phyloP scores from a whole-genome alignment of 768 basidiomycete genomes.

The Mycena crocata region DNA sequence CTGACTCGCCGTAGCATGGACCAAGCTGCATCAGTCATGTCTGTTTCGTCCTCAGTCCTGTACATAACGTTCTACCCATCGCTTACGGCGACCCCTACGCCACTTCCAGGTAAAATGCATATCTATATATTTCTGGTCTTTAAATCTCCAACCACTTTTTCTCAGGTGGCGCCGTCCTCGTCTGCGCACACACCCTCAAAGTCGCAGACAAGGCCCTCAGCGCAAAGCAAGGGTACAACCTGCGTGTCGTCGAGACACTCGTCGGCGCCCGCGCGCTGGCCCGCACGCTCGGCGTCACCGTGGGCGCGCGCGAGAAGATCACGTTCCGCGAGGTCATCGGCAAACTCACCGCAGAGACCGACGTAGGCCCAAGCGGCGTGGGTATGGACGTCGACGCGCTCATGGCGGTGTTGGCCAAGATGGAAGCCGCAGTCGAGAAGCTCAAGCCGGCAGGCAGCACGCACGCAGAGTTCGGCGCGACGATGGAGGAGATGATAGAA shows the following conservation, averaged over 20 bases:
- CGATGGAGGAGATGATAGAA: conserved; percentile 78
- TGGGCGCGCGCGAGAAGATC: conserved; percentile 61
- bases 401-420: conserved; percentile 57
- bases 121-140: neutral
- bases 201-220: conserved; percentile 83
- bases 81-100: conserved; percentile 73
- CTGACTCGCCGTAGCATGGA: conserved; percentile 72
- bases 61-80: conserved; percentile 87
- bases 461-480: conserved; percentile 68
- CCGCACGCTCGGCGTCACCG: conserved; percentile 61
- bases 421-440: conserved; percentile 61
- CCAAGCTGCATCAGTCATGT: conserved; percentile 90
- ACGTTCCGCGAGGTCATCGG: conserved; percentile 78
- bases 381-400: conserved; percentile 61
- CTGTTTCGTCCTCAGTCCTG: conserved; percentile 73
- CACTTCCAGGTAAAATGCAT: conserved; percentile 53
- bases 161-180: conserved; percentile 63
- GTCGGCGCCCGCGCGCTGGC: conserved; percentile 83
- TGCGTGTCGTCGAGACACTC: conserved; percentile 92
- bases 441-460: conserved; percentile 58
- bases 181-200: conserved; percentile 87
- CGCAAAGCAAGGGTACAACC: conserved; percentile 85
- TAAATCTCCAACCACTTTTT: too few species aligned
- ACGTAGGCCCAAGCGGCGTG: conserved; percentile 50
- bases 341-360: conserved; percentile 60